Evolutionary conservation across 768 basidiomycete species (phyloP).

Genomic region (Boletus rex-veris): DNA sequence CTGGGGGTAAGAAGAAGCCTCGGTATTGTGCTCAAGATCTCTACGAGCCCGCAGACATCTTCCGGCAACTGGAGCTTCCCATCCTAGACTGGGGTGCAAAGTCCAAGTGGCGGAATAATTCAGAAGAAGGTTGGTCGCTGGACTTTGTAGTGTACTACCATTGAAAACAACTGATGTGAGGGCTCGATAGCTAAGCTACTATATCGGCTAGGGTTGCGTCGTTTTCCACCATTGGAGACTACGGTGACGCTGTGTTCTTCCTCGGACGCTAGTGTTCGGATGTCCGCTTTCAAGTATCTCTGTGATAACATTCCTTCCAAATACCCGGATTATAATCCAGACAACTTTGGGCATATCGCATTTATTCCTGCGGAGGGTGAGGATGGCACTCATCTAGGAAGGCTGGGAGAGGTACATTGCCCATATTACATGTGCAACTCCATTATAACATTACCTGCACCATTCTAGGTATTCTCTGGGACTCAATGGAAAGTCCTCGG

Average conservation of each 20-base stretch:
- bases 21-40: slow-evolving; percentile 69
- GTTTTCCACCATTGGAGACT: slow-evolving; percentile 62
- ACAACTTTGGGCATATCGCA: slow-evolving; percentile 51
- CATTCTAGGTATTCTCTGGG: slow-evolving; percentile 62
- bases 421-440: no score
- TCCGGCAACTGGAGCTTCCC: slow-evolving; percentile 73
- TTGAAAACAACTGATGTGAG: not conserved
- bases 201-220: slow-evolving; percentile 63
- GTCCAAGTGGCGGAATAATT: slow-evolving; percentile 73
- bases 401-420: slow-evolving; percentile 50
- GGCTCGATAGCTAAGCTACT: slow-evolving; percentile 67
- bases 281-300: slow-evolving; percentile 74
- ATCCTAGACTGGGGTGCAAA: slow-evolving; percentile 83
- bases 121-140: slow-evolving; percentile 72
- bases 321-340: slow-evolving; percentile 59
- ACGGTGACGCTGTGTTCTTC: slow-evolving; percentile 69
- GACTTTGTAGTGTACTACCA: not conserved
- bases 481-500: slow-evolving; percentile 71
- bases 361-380: slow-evolving; percentile 76
- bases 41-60: slow-evolving; percentile 77
- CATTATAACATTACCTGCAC: not conserved
- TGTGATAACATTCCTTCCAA: slow-evolving; percentile 64
- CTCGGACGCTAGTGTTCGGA: slow-evolving; percentile 46
- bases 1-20: slow-evolving; percentile 28
- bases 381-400: slow-evolving; percentile 52